Evolutionary conservation across 352 stramenopile genomes (phyloP).

Genomic region (Phytophthora tentaculata): DNA sequence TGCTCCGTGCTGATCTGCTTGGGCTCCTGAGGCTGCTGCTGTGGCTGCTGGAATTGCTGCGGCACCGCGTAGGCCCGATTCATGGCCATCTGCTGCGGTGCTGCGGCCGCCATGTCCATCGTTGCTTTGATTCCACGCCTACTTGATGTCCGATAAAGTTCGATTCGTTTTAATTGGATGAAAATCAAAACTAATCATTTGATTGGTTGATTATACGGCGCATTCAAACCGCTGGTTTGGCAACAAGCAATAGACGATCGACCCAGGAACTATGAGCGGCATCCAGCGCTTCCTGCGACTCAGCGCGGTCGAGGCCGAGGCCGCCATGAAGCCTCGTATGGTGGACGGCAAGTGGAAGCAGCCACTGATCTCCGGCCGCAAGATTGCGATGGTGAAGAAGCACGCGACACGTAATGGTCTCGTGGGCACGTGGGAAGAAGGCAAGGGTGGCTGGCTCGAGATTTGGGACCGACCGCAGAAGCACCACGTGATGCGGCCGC

Average conservation of each 20-base stretch:
- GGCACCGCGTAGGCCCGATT: slow-evolving; percentile 29
- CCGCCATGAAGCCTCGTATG: slow-evolving; percentile 79
- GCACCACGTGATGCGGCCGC: slow-evolving; percentile 86
- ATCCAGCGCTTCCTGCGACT: slow-evolving; percentile 83
- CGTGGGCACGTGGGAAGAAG: slow-evolving; percentile 76
- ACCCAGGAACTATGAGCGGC: slow-evolving; percentile 24
- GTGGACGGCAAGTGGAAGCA: slow-evolving; percentile 89
- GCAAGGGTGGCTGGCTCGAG: slow-evolving; percentile 83
- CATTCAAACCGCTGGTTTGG: slow-evolving; percentile 28
- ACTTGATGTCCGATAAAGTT: slow-evolving; percentile 24
- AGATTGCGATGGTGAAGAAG: slow-evolving; percentile 87
- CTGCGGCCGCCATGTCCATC: slow-evolving; percentile 33
- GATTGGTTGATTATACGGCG: slow-evolving; percentile 40
- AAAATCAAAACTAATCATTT: slow-evolving; percentile 11
- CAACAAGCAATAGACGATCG: slow-evolving; percentile 18
- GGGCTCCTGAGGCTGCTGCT: slow-evolving; percentile 37
- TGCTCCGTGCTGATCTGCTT: slow-evolving; percentile 85
- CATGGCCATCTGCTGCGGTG: slow-evolving; percentile 43
- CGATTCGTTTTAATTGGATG: slow-evolving; percentile 11
- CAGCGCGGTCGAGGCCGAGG: slow-evolving; percentile 71
- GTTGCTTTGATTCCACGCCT: slow-evolving; percentile 3
- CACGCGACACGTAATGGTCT: slow-evolving; percentile 72
- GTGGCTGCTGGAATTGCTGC: slow-evolving; percentile 31
- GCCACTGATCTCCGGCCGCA: slow-evolving; percentile 78
- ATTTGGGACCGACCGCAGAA: slow-evolving; percentile 80